Evolutionary conservation across 2,329 filamentous ascomycete genomes (phyloP).

Genomic region (Fusarium begoniae): DNA sequence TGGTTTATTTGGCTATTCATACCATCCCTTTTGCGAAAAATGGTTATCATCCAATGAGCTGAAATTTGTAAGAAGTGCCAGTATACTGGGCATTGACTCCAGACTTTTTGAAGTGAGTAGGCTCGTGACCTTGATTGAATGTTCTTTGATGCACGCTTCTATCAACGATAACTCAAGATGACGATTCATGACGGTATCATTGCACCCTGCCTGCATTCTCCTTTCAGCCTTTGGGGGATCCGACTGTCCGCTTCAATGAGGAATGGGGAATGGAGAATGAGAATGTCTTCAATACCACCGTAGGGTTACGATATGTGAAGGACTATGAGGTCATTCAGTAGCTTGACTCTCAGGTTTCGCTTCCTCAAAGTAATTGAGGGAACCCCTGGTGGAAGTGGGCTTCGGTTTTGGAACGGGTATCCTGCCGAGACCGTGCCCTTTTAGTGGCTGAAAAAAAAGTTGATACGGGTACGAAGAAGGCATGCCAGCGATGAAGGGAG

Average conservation of each 20-base stretch:
- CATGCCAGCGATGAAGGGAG: not conserved
- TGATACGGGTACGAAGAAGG: not conserved
- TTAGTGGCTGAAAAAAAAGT: not conserved
- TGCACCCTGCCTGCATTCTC: not conserved
- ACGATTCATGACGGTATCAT: slow-evolving; percentile 19
- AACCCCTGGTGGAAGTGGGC: not conserved
- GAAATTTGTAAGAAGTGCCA: not conserved
- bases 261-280: not conserved
- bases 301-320: not conserved
- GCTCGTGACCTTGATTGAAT: not conserved
- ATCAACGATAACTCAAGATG: slow-evolving; percentile 3
- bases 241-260: not conserved
- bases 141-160: not conserved
- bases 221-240: not conserved
- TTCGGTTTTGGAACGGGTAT: slow-evolving; percentile 1
- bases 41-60: not conserved
- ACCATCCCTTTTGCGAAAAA: not conserved
- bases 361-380: not conserved
- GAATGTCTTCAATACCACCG: not conserved
- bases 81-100: not conserved
- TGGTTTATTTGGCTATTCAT: not conserved
- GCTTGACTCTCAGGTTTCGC: not conserved
- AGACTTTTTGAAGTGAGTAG: not conserved
- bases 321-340: not conserved
- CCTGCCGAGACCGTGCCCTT: slow-evolving; percentile 4